Percentiles rank a stretch among this genome's conserved stretches.
Conservation (phyloP, 192 early-diverging fungal genomes). For the Geranomyces michiganensis region DNA sequence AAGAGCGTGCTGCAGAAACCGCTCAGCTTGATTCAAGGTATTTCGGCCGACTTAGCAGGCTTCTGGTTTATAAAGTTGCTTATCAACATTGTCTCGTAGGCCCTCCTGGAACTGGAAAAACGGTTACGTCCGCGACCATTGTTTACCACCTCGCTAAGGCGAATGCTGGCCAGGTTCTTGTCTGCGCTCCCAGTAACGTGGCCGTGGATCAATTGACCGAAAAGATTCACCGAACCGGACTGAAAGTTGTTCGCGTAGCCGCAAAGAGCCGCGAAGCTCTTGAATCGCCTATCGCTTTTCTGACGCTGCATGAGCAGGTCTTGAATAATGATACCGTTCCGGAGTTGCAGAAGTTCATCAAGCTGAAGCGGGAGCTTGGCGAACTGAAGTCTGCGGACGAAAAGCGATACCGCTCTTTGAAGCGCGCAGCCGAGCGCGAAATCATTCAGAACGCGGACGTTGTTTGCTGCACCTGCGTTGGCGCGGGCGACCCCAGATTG, state of each 20-base stretch:
- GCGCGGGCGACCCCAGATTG: conserved; percentile 94
- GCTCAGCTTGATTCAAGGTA: conserved; percentile 90
- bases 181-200: conserved; percentile 98
- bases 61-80: background rate
- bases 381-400: conserved; percentile 91
- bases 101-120: conserved; percentile 97
- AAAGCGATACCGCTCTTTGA: conserved; percentile 79
- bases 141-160: conserved; percentile 96
- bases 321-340: conserved; percentile 91
- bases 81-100: conserved; percentile 31
- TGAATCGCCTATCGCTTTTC: conserved; percentile 90
- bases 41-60: background rate
- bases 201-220: conserved; percentile 98
- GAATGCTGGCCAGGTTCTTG: conserved; percentile 86
- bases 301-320: conserved; percentile 97
- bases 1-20: conserved; percentile 91
- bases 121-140: conserved; percentile 95
- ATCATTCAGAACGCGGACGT: conserved; percentile 94
- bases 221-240: conserved; percentile 91
- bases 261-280: conserved; percentile 93
- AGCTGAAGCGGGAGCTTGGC: conserved; percentile 84
- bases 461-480: conserved; percentile 95
- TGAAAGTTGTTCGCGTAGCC: conserved; percentile 93
- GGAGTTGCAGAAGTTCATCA: conserved; percentile 90
- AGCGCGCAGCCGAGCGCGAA: conserved; percentile 86